phyloP scores from a whole-genome alignment of 2,329 filamentous ascomycete genomes.

The Talaromyces funiculosus region DNA sequence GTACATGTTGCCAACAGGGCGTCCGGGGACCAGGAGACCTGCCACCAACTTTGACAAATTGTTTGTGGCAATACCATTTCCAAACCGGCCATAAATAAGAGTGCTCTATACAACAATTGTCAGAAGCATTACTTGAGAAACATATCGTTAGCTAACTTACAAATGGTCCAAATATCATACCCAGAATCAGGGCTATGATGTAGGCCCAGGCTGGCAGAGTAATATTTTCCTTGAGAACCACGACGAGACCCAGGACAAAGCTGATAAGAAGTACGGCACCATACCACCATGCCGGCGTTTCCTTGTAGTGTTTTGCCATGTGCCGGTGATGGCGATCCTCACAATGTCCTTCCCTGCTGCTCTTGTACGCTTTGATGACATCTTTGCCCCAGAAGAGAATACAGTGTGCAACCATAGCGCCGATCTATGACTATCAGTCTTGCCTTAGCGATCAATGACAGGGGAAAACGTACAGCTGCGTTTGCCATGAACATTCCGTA shows the following conservation, averaged over 20 bases:
- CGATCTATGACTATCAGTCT: constrained; percentile 39
- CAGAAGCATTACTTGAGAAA: neutral
- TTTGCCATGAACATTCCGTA: constrained; percentile 54
- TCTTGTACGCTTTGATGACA: constrained; percentile 44
- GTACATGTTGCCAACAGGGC: constrained; percentile 54
- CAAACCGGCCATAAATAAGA: constrained; percentile 49
- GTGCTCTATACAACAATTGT: constrained; percentile 37
- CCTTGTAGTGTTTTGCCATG: constrained; percentile 51
- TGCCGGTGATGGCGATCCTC: constrained; percentile 50
- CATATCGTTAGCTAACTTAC: constrained; percentile 14
- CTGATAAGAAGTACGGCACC: constrained; percentile 22
- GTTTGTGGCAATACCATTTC: constrained; percentile 55
- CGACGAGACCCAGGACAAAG: constrained; percentile 25
- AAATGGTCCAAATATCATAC: constrained; percentile 21
- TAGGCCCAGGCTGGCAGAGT: constrained; percentile 31
- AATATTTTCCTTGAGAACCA: constrained; percentile 28
- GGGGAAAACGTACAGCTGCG: constrained; percentile 44
- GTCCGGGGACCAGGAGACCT: constrained; percentile 47
- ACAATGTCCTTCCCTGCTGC: constrained; percentile 38
- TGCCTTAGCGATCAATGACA: neutral
- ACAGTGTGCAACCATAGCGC: constrained; percentile 50
- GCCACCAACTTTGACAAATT: constrained; percentile 55
- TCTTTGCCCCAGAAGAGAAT: constrained; percentile 54
- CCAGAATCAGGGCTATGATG: constrained; percentile 24
- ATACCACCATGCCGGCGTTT: constrained; percentile 39